Evolutionary conservation across 2,329 filamentous ascomycete species (phyloP).

Genomic region (Cytospora schulzeri): DNA sequence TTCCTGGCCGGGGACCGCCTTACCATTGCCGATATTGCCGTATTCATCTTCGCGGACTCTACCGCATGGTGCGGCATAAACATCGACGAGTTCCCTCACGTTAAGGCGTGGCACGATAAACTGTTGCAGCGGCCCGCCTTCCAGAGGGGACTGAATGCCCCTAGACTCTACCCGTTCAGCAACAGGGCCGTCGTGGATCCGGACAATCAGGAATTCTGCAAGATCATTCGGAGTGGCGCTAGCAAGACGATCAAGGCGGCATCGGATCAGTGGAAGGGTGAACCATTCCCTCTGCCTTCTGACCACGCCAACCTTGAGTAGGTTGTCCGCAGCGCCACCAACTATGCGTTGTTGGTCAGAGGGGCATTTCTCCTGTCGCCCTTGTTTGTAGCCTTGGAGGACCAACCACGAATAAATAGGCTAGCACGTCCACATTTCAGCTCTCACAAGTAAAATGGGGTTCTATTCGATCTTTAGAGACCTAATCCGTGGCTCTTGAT

Average conservation of each 20-base stretch:
- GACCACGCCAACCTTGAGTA: conserved; percentile 19
- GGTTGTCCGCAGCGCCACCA: background rate
- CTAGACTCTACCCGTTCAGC: conserved; percentile 28
- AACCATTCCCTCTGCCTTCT: background rate
- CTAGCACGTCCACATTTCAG: no score
- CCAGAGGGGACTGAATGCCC: conserved; percentile 30
- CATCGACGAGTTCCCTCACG: conserved; percentile 30
- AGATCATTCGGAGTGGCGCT: conserved; percentile 1
- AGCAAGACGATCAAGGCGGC: conserved; percentile 2
- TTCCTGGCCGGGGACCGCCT: conserved; percentile 31
- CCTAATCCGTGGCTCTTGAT: no score
- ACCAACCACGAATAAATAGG: no score
- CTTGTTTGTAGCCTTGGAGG: no score
- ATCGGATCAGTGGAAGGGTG: background rate
- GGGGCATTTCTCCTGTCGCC: no score
- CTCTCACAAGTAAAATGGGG: no score
- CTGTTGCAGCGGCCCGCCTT: conserved; percentile 30
- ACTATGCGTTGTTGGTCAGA: background rate
- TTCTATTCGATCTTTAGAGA: no score
- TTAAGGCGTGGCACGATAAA: conserved; percentile 31
- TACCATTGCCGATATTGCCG: conserved; percentile 32
- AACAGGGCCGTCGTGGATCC: conserved; percentile 1
- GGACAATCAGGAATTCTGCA: conserved; percentile 5
- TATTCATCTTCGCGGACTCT: conserved; percentile 32
- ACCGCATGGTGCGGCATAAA: conserved; percentile 31